A percentile compares a stretch with the other conserved stretches of the same genome.
phyloP scores from a whole-genome alignment of 768 basidiomycete species.

The Rhodotorula babjevae region DNA sequence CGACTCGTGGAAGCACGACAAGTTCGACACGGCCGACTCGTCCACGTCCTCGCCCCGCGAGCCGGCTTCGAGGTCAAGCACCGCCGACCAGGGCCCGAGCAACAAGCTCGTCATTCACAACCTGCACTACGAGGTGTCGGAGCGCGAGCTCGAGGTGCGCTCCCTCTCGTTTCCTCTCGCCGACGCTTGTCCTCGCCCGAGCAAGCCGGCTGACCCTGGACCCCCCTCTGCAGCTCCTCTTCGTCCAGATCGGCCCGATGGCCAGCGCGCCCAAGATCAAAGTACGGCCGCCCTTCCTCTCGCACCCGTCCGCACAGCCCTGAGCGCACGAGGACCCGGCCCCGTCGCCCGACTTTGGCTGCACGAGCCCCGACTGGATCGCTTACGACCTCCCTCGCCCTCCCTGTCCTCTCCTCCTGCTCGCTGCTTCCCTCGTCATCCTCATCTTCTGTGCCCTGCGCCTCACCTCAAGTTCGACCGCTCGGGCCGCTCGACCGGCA shows the following conservation, averaged over 20 bases:
- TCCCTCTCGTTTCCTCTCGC: not conserved
- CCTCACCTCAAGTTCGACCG: constrained; percentile 36
- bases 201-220: too few relatives aligned
- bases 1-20: constrained; percentile 33
- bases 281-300: constrained; percentile 30
- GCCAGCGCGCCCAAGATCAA: constrained; percentile 40
- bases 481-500: constrained; percentile 42
- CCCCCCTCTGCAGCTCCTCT: constrained; percentile 28
- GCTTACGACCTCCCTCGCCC: constrained; percentile 13
- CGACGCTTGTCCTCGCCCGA: not conserved
- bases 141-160: constrained; percentile 42
- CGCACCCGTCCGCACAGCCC: not conserved
- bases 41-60: not conserved
- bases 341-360: not conserved
- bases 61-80: not conserved
- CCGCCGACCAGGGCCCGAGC: not conserved
- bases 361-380: not conserved
- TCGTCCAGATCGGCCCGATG: constrained; percentile 42
- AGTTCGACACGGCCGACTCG: not conserved
- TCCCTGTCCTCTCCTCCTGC: not conserved
- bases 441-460: too few relatives aligned
- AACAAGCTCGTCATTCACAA: constrained; percentile 37
- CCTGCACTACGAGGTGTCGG: constrained; percentile 43
- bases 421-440: not conserved
- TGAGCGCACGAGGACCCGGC: not conserved